These are phyloP conservation scores for Hypsizygus ulmarius DNA, from an alignment of 1,284 basidiomycete genomes.

Conservation along the genomic window DNA sequence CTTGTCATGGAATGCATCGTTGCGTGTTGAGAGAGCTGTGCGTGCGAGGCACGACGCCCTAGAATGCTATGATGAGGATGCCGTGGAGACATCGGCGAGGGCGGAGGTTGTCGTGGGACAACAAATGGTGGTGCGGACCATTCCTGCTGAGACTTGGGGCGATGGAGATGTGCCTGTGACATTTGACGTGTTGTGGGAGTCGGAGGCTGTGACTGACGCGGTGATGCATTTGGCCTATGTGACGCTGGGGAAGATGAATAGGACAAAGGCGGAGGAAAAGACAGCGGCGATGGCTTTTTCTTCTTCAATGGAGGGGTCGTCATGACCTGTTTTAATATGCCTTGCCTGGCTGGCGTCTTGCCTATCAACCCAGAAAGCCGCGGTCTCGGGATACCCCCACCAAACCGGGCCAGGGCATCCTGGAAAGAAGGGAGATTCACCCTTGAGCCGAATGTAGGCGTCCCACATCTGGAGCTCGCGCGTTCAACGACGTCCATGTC, in stretches of 20 bases:
- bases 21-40: slow-evolving; percentile 17
- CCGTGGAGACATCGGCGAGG: slow-evolving; percentile 26
- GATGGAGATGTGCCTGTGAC: slow-evolving; percentile 15
- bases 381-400: slow-evolving; percentile 29
- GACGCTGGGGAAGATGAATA: slow-evolving; percentile 16
- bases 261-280: slow-evolving; percentile 23
- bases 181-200: slow-evolving; percentile 15
- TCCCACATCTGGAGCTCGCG: slow-evolving; percentile 48
- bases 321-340: slow-evolving; percentile 20
- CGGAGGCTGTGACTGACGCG: slow-evolving; percentile 15
- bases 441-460: slow-evolving; percentile 57
- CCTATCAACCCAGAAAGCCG: slow-evolving; percentile 20
- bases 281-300: slow-evolving; percentile 40
- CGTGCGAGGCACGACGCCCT: slow-evolving; percentile 20
- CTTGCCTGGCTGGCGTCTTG: slow-evolving; percentile 6
- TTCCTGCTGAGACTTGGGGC: slow-evolving; percentile 13
- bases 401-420: slow-evolving; percentile 39
- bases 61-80: slow-evolving; percentile 11
- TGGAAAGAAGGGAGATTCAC: slow-evolving; percentile 41
- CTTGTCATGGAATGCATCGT: slow-evolving; percentile 5
- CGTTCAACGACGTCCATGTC: slow-evolving; percentile 31
- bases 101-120: slow-evolving; percentile 16
- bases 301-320: slow-evolving; percentile 25
- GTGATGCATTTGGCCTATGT: slow-evolving; percentile 15
- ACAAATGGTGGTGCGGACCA: slow-evolving; percentile 7